Evolutionary conservation across 1,284 basidiomycete genomes (phyloP).

Genomic region (Golubevia pallescens): DNA sequence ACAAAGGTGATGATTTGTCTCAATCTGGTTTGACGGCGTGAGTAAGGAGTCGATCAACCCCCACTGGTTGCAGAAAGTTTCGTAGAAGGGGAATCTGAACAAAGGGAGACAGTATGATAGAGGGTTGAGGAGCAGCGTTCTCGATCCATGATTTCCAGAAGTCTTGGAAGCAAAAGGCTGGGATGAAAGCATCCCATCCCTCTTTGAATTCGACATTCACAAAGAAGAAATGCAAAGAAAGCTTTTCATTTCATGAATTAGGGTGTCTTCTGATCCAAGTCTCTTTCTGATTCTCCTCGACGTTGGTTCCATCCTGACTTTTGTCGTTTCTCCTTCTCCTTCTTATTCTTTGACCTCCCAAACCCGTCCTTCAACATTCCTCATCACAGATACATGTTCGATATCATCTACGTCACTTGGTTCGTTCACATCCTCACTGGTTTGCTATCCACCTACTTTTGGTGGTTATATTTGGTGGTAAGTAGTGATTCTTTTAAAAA

Average conservation of each 20-base stretch:
- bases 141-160: too few relatives aligned
- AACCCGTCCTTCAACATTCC: slow-evolving; percentile 4
- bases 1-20: slow-evolving; percentile 52
- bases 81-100: background rate
- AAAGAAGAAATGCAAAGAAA: too few relatives aligned
- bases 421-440: slow-evolving; percentile 59
- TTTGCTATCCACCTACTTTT: slow-evolving; percentile 47
- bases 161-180: too few relatives aligned
- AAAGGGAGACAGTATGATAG: too few relatives aligned
- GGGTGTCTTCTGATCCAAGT: too few relatives aligned
- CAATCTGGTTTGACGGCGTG: slow-evolving; percentile 59
- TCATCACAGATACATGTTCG: slow-evolving; percentile 62
- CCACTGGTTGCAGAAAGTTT: background rate
- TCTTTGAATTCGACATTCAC: too few relatives aligned
- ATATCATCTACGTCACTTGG: slow-evolving; percentile 65
- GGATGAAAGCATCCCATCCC: too few relatives aligned
- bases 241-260: too few relatives aligned
- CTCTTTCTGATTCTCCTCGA: background rate
- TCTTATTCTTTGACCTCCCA: background rate
- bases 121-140: too few relatives aligned
- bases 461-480: slow-evolving; percentile 59
- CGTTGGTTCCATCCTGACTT: background rate
- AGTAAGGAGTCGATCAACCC: slow-evolving; percentile 13
- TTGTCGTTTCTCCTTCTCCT: background rate
- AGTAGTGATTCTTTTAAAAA: too few relatives aligned